Evolutionary conservation across 441 rosid genomes (phyloP).

Genomic region (Corymbia citriodora): DNA sequence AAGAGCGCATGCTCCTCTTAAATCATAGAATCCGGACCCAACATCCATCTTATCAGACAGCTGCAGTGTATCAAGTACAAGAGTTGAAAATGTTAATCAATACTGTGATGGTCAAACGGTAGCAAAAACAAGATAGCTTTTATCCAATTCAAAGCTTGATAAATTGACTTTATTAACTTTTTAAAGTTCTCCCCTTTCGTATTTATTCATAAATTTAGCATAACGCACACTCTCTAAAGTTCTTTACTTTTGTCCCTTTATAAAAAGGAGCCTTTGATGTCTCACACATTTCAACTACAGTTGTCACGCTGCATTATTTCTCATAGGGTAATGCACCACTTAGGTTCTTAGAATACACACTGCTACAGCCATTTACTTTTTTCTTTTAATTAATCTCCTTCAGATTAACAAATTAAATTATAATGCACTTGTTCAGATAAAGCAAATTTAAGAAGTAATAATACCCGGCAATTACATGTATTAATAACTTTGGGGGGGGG

Average conservation of each 20-base stretch:
- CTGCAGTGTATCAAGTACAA: conserved; percentile 5
- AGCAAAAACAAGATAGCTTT: conserved; percentile 25
- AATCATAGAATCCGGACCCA: conserved; percentile 15
- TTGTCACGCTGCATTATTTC: neutral
- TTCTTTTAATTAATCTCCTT: neutral
- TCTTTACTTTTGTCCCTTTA: conserved; percentile 14
- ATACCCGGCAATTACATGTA: neutral
- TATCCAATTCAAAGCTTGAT: conserved; percentile 34
- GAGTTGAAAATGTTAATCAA: conserved; percentile 10
- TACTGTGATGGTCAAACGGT: conserved; percentile 49
- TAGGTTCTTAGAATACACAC: neutral
- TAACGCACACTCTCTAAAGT: conserved; percentile 26
- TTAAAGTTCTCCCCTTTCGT: conserved; percentile 27
- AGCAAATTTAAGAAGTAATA: neutral
- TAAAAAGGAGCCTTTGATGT: neutral
- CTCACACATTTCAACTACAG: neutral
- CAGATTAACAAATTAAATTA: neutral
- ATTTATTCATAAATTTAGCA: conserved; percentile 24
- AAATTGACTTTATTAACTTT: conserved; percentile 22
- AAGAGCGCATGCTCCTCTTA: neutral
- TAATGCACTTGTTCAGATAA: neutral
- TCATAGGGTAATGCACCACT: neutral
- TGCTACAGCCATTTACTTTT: neutral
- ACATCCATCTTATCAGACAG: neutral
- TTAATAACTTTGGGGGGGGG: neutral